These are phyloP conservation scores for Blastobotrys apis DNA, from an alignment of 1,139 yeast species.

Conservation along the genomic window DNA sequence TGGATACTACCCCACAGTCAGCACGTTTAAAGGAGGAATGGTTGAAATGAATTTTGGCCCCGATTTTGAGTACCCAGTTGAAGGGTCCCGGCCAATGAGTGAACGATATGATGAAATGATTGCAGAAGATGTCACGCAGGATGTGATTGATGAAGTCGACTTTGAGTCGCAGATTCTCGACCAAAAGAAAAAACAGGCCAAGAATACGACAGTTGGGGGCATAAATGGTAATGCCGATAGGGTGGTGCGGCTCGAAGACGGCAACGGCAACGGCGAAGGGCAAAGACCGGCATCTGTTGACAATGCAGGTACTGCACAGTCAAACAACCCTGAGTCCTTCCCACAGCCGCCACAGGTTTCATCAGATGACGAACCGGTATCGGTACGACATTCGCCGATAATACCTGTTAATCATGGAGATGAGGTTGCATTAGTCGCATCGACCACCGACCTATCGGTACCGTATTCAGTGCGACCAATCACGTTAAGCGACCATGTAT, in stretches of 20 bases:
- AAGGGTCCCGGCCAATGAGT: constrained; percentile 43
- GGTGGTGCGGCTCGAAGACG: neutral
- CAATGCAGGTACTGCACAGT: neutral
- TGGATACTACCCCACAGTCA: constrained; percentile 89
- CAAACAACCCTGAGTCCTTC: neutral
- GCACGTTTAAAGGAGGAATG: constrained; percentile 76
- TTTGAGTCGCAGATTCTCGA: constrained; percentile 44
- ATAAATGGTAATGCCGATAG: neutral
- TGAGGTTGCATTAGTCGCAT: neutral
- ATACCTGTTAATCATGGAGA: constrained; percentile 8
- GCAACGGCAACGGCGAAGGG: neutral
- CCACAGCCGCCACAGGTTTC: neutral
- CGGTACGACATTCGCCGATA: constrained; percentile 2
- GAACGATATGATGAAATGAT: constrained; percentile 65
- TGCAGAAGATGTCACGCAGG: constrained; percentile 80
- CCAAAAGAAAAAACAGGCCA: neutral
- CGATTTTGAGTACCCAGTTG: constrained; percentile 46
- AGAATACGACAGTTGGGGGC: too few relatives aligned
- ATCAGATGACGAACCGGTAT: constrained; percentile 4
- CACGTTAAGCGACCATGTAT: neutral
- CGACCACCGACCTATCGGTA: neutral
- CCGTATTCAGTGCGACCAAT: neutral
- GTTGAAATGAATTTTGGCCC: constrained; percentile 72
- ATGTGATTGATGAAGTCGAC: constrained; percentile 79
- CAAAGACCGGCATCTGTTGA: neutral